phyloP scores from a whole-genome alignment of 129 eudicot genomes.

The Rutidosis leptorrhynchoides region DNA sequence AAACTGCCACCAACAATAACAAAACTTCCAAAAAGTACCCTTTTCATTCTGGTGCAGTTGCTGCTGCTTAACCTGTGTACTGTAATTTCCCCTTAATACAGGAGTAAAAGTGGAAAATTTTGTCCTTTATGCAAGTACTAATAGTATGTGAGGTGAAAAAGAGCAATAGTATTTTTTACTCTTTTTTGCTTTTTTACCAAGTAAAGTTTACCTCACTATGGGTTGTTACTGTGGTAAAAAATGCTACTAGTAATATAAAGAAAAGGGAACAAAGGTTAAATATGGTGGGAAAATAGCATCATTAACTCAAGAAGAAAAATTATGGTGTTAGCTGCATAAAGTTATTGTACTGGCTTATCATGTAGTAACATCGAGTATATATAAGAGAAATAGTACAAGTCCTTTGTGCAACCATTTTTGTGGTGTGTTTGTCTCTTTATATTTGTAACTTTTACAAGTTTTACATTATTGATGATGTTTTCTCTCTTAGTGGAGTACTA shows the following conservation, averaged over 20 bases:
- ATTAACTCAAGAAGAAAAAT: slow-evolving; percentile 13
- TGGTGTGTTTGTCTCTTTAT: slow-evolving; percentile 19
- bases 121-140: slow-evolving; percentile 19
- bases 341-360: slow-evolving; percentile 29
- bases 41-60: slow-evolving; percentile 53
- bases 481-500: neutral
- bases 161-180: slow-evolving; percentile 1
- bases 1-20: slow-evolving; percentile 47
- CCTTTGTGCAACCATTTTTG: slow-evolving; percentile 16
- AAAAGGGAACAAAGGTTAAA: slow-evolving; percentile 20
- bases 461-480: neutral
- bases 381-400: slow-evolving; percentile 26
- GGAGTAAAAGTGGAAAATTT: slow-evolving; percentile 16
- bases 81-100: slow-evolving; percentile 2
- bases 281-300: slow-evolving; percentile 10
- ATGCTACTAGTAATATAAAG: slow-evolving; percentile 18
- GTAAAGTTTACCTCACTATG: slow-evolving; percentile 11
- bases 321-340: slow-evolving; percentile 25
- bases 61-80: slow-evolving; percentile 51
- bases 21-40: slow-evolving; percentile 44
- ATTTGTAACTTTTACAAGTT: neutral
- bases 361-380: slow-evolving; percentile 27
- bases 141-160: slow-evolving; percentile 26
- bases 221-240: slow-evolving; percentile 26
- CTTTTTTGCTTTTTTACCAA: slow-evolving; percentile 1